Evolutionary conservation across 2,329 filamentous ascomycete species (phyloP).

Genomic region (Daldinia sp.): DNA sequence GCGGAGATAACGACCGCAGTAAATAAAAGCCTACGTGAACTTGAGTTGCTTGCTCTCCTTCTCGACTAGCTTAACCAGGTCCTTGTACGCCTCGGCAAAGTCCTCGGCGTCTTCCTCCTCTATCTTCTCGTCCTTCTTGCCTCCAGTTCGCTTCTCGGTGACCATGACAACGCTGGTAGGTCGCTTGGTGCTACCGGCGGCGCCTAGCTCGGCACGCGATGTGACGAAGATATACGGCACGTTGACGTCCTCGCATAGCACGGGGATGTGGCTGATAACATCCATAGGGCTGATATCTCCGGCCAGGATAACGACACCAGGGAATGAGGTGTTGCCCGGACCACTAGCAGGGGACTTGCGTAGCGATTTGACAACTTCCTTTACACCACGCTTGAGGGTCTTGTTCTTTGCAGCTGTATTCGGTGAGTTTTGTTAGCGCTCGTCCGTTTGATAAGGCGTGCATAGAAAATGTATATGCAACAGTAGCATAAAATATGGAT

Average conservation of each 20-base stretch:
- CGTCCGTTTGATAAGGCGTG: not conserved
- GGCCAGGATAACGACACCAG: slow-evolving; percentile 87
- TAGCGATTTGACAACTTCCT: slow-evolving; percentile 98
- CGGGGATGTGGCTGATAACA: slow-evolving; percentile 96
- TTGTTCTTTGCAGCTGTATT: slow-evolving; percentile 87
- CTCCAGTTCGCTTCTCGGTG: slow-evolving; percentile 59
- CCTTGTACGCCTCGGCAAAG: slow-evolving; percentile 70
- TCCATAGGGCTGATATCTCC: slow-evolving; percentile 98
- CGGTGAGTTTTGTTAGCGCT: slow-evolving; percentile 13
- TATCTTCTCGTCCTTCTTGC: slow-evolving; percentile 54
- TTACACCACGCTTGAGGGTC: slow-evolving; percentile 95
- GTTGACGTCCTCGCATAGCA: slow-evolving; percentile 97
- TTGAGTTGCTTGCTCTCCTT: slow-evolving; percentile 69
- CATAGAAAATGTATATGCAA: not conserved
- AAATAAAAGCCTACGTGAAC: slow-evolving; percentile 51
- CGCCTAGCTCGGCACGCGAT: slow-evolving; percentile 90
- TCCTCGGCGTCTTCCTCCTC: slow-evolving; percentile 63
- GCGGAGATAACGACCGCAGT: not conserved
- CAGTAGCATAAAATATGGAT: slow-evolving; percentile 7
- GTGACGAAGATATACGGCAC: slow-evolving; percentile 96
- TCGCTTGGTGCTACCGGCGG: slow-evolving; percentile 92
- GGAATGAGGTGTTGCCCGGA: slow-evolving; percentile 68
- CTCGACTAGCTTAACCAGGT: slow-evolving; percentile 70
- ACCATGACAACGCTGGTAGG: slow-evolving; percentile 97
- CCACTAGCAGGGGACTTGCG: slow-evolving; percentile 83